phyloP scores from a whole-genome alignment of 352 stramenopile species.

The Pythium utonaiense region DNA sequence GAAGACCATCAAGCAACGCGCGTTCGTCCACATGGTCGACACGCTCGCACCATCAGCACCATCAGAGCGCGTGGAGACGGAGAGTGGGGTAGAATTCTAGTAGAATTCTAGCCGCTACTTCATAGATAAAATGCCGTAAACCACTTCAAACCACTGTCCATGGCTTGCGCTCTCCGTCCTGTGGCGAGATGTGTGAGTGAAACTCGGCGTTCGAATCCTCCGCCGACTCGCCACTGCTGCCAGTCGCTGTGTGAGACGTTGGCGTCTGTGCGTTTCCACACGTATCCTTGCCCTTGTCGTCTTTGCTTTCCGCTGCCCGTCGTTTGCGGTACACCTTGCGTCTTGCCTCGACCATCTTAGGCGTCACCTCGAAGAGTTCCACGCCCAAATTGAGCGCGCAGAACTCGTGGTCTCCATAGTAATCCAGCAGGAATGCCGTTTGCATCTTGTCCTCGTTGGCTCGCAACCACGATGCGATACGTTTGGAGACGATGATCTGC shows the following conservation, averaged over 20 bases:
- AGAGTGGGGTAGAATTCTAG: no score
- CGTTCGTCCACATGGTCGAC: constrained; percentile 19
- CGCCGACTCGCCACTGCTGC: constrained; percentile 32
- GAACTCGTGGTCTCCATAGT: constrained; percentile 45
- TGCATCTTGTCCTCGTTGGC: constrained; percentile 34
- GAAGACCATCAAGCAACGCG: constrained; percentile 18
- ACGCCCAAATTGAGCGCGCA: constrained; percentile 49
- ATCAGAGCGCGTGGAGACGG: not conserved
- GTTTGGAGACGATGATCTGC: no score
- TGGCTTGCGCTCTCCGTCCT: constrained; percentile 27
- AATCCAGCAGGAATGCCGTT: constrained; percentile 47
- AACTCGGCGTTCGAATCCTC: constrained; percentile 43
- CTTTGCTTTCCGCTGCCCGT: constrained; percentile 22
- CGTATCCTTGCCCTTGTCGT: constrained; percentile 20
- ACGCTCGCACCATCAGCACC: not conserved
- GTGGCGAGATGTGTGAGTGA: constrained; percentile 35
- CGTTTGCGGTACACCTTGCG: constrained; percentile 56
- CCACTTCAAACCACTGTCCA: constrained; percentile 22
- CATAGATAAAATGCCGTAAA: no score
- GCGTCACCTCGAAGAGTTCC: constrained; percentile 58
- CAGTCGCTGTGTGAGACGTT: not conserved
- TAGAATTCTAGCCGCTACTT: not conserved
- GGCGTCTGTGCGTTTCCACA: constrained; percentile 20
- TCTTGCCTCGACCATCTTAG: constrained; percentile 46
- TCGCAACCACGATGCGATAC: not conserved